These are phyloP conservation scores for Fusarium musae DNA, from an alignment of 2,329 filamentous ascomycete species.

Conservation along the genomic window DNA sequence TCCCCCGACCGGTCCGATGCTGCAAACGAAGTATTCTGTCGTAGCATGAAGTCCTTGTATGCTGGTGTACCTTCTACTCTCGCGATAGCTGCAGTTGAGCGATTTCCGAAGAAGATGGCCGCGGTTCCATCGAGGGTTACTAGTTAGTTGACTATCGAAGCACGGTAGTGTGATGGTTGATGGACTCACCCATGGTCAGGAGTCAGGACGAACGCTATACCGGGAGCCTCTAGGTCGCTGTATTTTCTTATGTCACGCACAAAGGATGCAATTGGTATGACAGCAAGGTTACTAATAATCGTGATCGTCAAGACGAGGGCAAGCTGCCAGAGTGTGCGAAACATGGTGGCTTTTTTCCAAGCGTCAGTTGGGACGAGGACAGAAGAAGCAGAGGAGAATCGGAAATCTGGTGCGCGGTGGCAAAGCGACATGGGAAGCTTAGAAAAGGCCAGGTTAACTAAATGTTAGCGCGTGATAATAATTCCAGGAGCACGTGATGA, in stretches of 20 bases:
- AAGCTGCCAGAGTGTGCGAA: not conserved
- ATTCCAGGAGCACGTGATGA: too few relatives aligned
- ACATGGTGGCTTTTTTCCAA: not conserved
- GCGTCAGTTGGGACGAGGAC: too few relatives aligned
- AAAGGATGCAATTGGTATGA: not conserved
- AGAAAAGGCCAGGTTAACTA: too few relatives aligned
- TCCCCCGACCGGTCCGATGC: not conserved
- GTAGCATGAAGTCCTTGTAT: not conserved
- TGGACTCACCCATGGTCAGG: not conserved
- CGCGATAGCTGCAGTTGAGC: not conserved
- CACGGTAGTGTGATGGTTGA: too few relatives aligned
- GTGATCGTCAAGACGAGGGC: not conserved
- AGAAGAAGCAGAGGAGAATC: too few relatives aligned
- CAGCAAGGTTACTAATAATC: fast-evolving
- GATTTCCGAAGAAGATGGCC: not conserved
- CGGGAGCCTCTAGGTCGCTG: not conserved
- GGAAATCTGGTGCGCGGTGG: too few relatives aligned
- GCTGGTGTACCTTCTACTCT: not conserved
- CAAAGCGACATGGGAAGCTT: too few relatives aligned
- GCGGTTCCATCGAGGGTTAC: not conserved
- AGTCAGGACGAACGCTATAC: not conserved
- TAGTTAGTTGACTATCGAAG: too few relatives aligned
- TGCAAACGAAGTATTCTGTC: not conserved
- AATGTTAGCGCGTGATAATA: too few relatives aligned
- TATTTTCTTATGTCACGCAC: not conserved